Conservation (phyloP, 2,329 filamentous ascomycete genomes). For the Sporothrix variecibatus region DNA sequence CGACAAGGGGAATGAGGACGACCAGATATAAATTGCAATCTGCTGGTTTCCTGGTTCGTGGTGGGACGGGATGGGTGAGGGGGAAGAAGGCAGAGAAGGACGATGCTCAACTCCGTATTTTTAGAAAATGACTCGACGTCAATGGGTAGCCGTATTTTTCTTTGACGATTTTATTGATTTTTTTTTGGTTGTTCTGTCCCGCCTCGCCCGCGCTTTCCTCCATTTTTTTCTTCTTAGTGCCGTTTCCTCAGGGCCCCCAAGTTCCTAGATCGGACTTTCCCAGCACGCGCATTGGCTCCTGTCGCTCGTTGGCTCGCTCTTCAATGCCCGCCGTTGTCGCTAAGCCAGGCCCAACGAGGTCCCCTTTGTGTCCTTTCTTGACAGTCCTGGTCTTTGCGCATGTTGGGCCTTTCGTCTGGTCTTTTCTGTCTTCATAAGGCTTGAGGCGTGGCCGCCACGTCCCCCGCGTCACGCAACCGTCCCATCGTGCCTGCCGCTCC, state of each 20-base stretch:
- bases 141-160: background rate
- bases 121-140: constrained; percentile 21
- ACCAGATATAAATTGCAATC: background rate
- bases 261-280: constrained; percentile 30
- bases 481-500: background rate
- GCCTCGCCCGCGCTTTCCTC: background rate
- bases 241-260: background rate
- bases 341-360: background rate
- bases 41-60: constrained; percentile 8
- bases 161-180: constrained; percentile 19
- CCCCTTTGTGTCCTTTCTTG: background rate
- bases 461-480: background rate
- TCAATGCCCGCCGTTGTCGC: constrained; percentile 1
- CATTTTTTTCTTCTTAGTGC: constrained; percentile 15
- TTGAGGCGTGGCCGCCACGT: background rate
- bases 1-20: background rate
- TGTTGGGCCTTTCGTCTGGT: background rate
- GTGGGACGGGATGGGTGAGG: background rate
- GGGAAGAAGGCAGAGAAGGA: background rate
- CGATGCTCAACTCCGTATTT: background rate
- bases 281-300: constrained; percentile 29
- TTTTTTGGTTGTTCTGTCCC: constrained; percentile 8
- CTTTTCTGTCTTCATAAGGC: background rate
- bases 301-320: constrained; percentile 25
- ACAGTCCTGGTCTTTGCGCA: background rate